A percentile compares a stretch with the other conserved stretches of the same genome.
These are phyloP conservation scores for Dictyostelium intermedium DNA, from an alignment of 78 protist genomes.

Conservation along the genomic window DNA sequence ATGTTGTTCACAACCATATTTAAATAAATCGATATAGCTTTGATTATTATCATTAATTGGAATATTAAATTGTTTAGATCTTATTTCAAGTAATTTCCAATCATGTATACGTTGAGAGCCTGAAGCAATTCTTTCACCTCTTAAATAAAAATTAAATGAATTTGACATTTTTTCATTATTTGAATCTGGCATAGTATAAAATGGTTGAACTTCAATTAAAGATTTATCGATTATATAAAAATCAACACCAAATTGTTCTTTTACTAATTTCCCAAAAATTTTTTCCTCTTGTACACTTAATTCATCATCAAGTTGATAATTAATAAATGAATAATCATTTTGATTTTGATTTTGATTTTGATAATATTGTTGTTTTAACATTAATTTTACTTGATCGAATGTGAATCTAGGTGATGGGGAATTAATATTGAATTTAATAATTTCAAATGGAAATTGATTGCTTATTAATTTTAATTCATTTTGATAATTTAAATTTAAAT, in stretches of 20 bases:
- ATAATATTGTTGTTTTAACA: constrained; percentile 86
- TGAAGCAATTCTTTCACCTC: constrained; percentile 98
- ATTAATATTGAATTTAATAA: constrained; percentile 74
- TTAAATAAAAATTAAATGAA: constrained; percentile 97
- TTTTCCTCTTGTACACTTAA: constrained; percentile 81
- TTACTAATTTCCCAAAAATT: constrained; percentile 94
- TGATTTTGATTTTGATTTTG: neutral
- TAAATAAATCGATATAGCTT: constrained; percentile 97
- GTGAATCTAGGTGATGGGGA: constrained; percentile 80
- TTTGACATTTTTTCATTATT: constrained; percentile 86
- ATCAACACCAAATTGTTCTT: constrained; percentile 94
- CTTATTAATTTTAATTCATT: constrained; percentile 79
- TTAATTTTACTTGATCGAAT: constrained; percentile 80
- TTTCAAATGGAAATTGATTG: constrained; percentile 84
- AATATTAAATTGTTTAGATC: constrained; percentile 47
- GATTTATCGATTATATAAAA: constrained; percentile 96
- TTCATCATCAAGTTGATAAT: no score
- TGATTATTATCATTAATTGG: constrained; percentile 27
- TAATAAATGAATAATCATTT: constrained; percentile 17
- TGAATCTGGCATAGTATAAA: constrained; percentile 99
- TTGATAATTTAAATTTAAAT: constrained; percentile 63
- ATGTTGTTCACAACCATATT: constrained; percentile 98
- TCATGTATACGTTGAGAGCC: constrained; percentile 99
- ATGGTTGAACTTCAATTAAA: constrained; percentile 95
- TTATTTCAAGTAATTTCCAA: constrained; percentile 84